Evolutionary conservation across 257 asterid species (phyloP), one percentile per base, ranked within the genome.

Genomic region (Scutellaria baicalensis): DNA sequence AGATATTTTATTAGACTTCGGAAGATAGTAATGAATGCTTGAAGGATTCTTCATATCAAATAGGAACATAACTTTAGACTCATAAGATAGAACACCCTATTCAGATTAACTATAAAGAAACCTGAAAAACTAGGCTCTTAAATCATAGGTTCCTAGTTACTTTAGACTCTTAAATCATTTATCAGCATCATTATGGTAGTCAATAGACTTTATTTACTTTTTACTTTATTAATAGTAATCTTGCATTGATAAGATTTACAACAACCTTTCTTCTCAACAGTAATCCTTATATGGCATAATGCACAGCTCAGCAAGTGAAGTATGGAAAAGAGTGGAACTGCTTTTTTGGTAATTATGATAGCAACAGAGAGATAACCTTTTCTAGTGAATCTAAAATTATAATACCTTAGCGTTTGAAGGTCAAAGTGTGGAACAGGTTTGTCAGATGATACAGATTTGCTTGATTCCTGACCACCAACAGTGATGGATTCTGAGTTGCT

Each of bases 331-430:
- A 38, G 33, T 36, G 50, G 66, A 52, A 48, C 61, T 27, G 42
- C 43, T 6, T 40, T 14, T 48, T 52, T 36, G 49, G 17, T 33
- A 21, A 77, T 54, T 69, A 23, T 23, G 64, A 23, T 66, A 31
- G 39, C 54, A 72, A 68, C 12, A 64, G 35, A 68, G 8, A 39
- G 66, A 44, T 8, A 63, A 33, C 60, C 51, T 44, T 64, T 33
- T 54, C 23, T n/a, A 72, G 18, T 31, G 65, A 70, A 54, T 49
- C 52, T 18, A 11, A 81, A 39, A 23, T 45, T 61, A 54, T 36
- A 78, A 57, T 78, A 89, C 98, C 89, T 84, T 64, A 77, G 89
- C 49, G 66, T 75, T 68, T 73, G 88, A 59, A 82, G 81, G 75
- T 83, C 86, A 71, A 77, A 80, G 51, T 77, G 84, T 39, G 85